Percentiles rank a stretch among this genome's conserved stretches.
Evolutionary conservation across 257 asterid species (phyloP).

Genomic region (Paulownia fortunei): DNA sequence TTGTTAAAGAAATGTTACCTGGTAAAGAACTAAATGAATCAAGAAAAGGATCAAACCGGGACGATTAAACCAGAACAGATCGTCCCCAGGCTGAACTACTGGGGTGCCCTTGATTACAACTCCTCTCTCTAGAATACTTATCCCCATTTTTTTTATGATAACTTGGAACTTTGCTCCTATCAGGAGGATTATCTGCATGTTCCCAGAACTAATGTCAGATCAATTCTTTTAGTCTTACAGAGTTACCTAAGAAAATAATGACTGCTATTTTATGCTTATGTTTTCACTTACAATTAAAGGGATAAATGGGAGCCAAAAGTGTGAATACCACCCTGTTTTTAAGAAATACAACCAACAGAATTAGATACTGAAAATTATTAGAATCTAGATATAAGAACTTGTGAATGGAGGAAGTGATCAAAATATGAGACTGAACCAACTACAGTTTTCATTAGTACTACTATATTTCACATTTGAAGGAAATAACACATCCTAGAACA

Average conservation of each 20-base stretch:
- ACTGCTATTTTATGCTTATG: neutral
- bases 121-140: conserved; percentile 79
- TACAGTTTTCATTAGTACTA: no score
- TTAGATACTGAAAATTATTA: neutral
- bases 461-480: no score
- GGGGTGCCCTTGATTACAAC: conserved; percentile 80
- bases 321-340: conserved; percentile 81
- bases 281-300: conserved; percentile 71
- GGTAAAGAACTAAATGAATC: conserved; percentile 78
- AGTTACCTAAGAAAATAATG: neutral
- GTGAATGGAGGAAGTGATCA: neutral
- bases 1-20: conserved; percentile 41
- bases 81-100: conserved; percentile 78
- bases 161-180: conserved; percentile 90
- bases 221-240: neutral
- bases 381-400: neutral
- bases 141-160: conserved; percentile 88
- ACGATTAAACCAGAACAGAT: conserved; percentile 84
- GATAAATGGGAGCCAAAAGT: conserved; percentile 85
- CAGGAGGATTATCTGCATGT: conserved; percentile 62
- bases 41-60: conserved; percentile 74
- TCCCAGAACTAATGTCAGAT: neutral
- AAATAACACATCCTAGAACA: no score
- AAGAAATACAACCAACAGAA: neutral
- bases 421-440: no score